These are phyloP conservation scores for Castanea mollissima DNA, from an alignment of 306 rosid species.

Conservation along the genomic window DNA sequence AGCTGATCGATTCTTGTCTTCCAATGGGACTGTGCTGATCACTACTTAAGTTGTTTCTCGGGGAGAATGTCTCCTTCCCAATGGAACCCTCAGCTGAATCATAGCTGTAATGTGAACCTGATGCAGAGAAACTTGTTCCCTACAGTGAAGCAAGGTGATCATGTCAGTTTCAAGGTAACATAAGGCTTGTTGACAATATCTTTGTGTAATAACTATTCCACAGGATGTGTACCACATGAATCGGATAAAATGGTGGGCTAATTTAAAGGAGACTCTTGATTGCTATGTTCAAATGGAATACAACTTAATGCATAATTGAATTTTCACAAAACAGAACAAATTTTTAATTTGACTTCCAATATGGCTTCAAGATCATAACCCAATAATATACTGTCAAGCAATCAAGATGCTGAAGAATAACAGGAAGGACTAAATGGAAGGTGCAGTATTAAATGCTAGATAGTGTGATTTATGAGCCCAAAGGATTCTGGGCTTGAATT, in stretches of 20 bases:
- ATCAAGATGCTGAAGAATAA: neutral
- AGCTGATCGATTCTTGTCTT: slow-evolving; percentile 40
- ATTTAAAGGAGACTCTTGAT: neutral
- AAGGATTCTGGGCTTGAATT: neutral
- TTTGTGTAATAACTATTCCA: neutral
- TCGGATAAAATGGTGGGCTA: neutral
- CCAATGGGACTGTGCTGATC: slow-evolving; percentile 25
- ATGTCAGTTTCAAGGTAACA: slow-evolving; percentile 11
- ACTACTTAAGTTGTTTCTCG: slow-evolving; percentile 24
- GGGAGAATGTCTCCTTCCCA: slow-evolving; percentile 25
- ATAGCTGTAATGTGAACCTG: slow-evolving; percentile 44
- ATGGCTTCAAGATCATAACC: neutral
- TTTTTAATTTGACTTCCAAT: neutral
- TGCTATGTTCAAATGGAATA: neutral
- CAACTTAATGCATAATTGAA: neutral
- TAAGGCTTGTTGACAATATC: neutral
- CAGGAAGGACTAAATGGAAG: neutral
- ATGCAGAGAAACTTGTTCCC: slow-evolving; percentile 50
- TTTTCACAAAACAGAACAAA: neutral
- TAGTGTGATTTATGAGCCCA: neutral
- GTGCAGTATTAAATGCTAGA: neutral
- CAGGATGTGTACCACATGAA: neutral
- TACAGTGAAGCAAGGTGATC: slow-evolving; percentile 12
- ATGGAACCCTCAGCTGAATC: slow-evolving; percentile 35
- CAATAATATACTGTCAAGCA: neutral